phyloP scores from a whole-genome alignment of 371 early-diverging fungal genomes.

The Lichtheimia ornata region DNA sequence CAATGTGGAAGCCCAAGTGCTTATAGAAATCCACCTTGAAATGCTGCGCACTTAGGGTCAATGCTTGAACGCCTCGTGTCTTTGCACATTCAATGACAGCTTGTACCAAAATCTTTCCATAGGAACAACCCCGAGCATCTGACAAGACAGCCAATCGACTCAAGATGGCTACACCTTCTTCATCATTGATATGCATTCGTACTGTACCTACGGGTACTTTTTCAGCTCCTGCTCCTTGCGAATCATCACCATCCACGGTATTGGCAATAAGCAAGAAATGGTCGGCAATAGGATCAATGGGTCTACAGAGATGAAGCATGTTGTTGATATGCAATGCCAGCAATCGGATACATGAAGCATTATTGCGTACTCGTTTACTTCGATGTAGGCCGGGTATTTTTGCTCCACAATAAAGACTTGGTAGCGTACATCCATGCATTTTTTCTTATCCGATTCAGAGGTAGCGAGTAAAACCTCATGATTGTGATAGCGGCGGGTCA shows the following conservation, averaged over 20 bases:
- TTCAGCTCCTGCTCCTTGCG: not conserved
- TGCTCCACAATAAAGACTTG: conserved; percentile 1
- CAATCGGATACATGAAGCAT: not conserved
- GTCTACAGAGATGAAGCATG: not conserved
- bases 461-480: not conserved
- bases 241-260: not conserved
- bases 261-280: not conserved
- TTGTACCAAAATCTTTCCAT: conserved; percentile 2
- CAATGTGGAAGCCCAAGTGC: conserved; percentile 38
- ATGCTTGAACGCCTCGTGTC: conserved; percentile 14
- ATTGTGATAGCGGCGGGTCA: not conserved
- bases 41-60: conserved; percentile 37
- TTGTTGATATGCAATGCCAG: not conserved
- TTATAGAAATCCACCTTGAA: conserved; percentile 46
- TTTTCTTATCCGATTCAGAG: not conserved
- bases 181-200: not conserved
- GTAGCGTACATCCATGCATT: not conserved
- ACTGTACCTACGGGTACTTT: conserved; percentile 8
- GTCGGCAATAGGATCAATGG: not conserved
- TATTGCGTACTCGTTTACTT: conserved; percentile 9
- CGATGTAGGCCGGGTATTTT: conserved; percentile 27
- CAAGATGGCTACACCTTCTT: not conserved
- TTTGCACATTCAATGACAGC: conserved; percentile 26
- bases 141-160: not conserved
- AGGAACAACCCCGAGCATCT: not conserved